Percentiles rank a stretch among this genome's conserved stretches.
phyloP scores from a whole-genome alignment of 2,329 filamentous ascomycete species.

The Pestalotiopsis fici region DNA sequence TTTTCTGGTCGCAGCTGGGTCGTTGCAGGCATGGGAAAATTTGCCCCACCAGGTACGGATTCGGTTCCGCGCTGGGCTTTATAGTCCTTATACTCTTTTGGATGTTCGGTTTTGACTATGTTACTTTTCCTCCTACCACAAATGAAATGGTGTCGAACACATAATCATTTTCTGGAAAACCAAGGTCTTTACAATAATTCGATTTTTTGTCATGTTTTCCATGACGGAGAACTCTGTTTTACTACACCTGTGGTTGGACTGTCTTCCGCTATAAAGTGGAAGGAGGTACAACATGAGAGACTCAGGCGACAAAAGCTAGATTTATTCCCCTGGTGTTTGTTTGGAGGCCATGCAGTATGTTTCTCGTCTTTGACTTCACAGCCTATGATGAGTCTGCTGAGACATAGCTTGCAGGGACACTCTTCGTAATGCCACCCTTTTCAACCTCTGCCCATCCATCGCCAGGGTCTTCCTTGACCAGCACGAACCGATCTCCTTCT shows the following conservation, averaged over 20 bases:
- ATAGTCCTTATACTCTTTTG: background rate
- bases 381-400: slow-evolving; percentile 48
- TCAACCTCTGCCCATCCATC: slow-evolving; percentile 98
- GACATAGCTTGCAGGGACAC: slow-evolving; percentile 93
- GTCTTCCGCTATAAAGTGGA: background rate
- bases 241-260: background rate
- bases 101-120: too few relatives aligned
- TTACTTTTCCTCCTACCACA: too few relatives aligned
- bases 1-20: background rate
- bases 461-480: slow-evolving; percentile 83
- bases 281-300: background rate
- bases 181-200: background rate
- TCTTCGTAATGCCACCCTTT: slow-evolving; percentile 81
- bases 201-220: background rate
- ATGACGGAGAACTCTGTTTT: background rate
- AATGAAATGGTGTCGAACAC: too few relatives aligned
- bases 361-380: background rate
- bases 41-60: background rate
- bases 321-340: too few relatives aligned
- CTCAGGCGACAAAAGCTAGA: background rate
- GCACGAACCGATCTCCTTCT: slow-evolving; percentile 88
- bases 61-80: background rate
- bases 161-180: too few relatives aligned
- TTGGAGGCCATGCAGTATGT: background rate
- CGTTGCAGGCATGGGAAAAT: background rate